Base-by-base conservation (phyloP, 192 early-diverging fungal genomes). In the Coemansia sp. region DNA sequence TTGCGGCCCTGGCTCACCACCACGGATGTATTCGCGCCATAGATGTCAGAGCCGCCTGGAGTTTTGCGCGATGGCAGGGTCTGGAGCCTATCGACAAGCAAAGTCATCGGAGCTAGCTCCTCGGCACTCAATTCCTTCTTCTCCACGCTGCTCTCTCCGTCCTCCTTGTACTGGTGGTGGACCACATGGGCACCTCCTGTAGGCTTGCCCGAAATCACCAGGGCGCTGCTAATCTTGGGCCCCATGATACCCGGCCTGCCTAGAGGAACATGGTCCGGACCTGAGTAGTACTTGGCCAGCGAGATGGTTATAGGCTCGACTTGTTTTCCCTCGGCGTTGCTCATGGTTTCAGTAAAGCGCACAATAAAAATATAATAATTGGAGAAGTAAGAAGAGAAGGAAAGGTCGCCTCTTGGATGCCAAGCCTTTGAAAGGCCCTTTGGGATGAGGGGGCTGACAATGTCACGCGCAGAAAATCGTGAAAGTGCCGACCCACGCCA, bases 21-120 rank as follows among this genome's bases (percentile, higher is more conserved):
- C 12, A 79, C 76, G 20, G 55, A 64, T 0, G 70, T 79, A 59
- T 79, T 79, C 12, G 67, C 68, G 28, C 76, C 76, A 70, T 73
- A 79, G 31, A 79, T 64, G 36, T 79, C 76, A 1, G 68, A 57
- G 13, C 66, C 66, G 3, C 71, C 71, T 4, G 63, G 68, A 10
- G 31, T 21, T 10, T 12, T 23, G 23, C 37, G 60, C n/a, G 31
- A 28, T 4, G 70, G 71, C 33, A 79, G 48, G 1, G 42, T 26
- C 35, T 36, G 62, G 31, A 79, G 48, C 20, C 67, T 38, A 3
- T 69, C 41, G 25, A 73, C 71, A 20, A 64, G 61, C 20, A 43
- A 58, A 34, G 66, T 61, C 8, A 79, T 68, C 0, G 62, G 61
- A 8, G 55, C 25, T 6, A 64, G 56, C 0, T 39, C 47, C 10